A percentile compares a stretch with the other conserved stretches of the same genome.
Evolutionary conservation across 208 protist genomes (phyloP).

Genomic region (Acanthamoeba triangularis): DNA sequence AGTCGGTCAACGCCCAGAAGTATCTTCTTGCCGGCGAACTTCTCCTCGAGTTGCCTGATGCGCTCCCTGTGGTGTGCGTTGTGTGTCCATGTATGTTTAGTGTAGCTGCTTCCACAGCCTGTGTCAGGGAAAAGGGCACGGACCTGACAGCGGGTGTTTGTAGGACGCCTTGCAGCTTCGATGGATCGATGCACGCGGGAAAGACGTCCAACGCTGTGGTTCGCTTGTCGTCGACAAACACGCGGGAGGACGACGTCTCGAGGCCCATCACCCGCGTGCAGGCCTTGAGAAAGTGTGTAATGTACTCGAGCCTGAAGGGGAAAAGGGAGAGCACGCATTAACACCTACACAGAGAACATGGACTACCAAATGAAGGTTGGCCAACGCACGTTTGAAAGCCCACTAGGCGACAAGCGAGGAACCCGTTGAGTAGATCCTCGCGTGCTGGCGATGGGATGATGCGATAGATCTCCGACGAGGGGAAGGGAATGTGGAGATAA

Average conservation of each 20-base stretch:
- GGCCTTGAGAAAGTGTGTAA: conserved; percentile 86
- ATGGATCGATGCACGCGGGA: conserved; percentile 28
- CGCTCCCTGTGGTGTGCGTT: conserved; percentile 8
- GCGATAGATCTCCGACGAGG: conserved; percentile 88
- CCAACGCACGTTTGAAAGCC: conserved; percentile 82
- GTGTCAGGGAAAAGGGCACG: not conserved
- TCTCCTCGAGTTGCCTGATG: conserved; percentile 32
- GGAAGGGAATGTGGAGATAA: conserved; percentile 91
- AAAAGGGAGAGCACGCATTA: not conserved
- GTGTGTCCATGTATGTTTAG: not conserved
- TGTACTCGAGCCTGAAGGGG: conserved; percentile 83
- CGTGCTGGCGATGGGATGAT: conserved; percentile 84
- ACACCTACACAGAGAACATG: not conserved
- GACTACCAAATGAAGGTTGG: not conserved
- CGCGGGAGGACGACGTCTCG: conserved; percentile 46
- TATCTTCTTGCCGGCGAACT: conserved; percentile 33
- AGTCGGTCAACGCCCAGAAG: conserved; percentile 53
- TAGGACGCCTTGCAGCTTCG: not conserved
- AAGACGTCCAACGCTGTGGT: conserved; percentile 38
- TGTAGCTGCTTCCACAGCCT: too few relatives aligned
- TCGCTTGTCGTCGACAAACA: conserved; percentile 56
- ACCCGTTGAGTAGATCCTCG: conserved; percentile 85
- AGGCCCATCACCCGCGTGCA: conserved; percentile 85
- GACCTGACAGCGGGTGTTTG: not conserved
- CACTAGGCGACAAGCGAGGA: conserved; percentile 86